Evolutionary conservation across 2,329 filamentous ascomycete species (phyloP), one percentile per base, ranked within the genome.

Genomic region (Beauveria medogensis): DNA sequence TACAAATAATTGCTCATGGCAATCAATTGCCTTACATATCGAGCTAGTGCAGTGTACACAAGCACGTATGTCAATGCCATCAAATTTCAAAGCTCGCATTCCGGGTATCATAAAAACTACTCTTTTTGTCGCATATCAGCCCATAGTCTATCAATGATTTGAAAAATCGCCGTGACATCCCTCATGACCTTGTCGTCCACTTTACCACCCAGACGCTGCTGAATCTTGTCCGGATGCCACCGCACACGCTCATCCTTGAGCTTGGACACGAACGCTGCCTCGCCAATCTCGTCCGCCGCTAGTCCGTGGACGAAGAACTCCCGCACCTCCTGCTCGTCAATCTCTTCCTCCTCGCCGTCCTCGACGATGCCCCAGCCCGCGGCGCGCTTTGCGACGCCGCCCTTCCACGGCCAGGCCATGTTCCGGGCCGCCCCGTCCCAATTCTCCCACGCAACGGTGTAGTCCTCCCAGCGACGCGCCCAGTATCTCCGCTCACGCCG

Each of bases 211-310:
- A 96, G 87, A 58, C 86, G 84, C 75, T 97, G 94, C 77, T 97
- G 91, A 60, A 97, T 89, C 79, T 97, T 99, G 75, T 99, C 94
- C 4, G 94, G 94, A 77, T 99, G 94, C 94, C 94, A 99, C 18
- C 92, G 82, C 20, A 97, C 87, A 56, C 94, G 85, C 77, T 99
- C 94, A 5, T 85, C 78, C 74, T 96, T 96, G 57, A 97, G 78
- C 62, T 73, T 76, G 8, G 77, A 73, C 22, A 78, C 70, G 55
- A 80, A 78, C 10, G 75, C 74, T 62, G 69, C 74, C 67, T 79
- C 77, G 22, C 78, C 79, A 2, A 78, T 67, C 2, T 76, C 74
- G 30, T 75, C 73, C 24, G 77, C 61, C 43, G 66, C 73, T 24
- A 83, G 69, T 0, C 79, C 78, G 20, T 72, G 69, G 20, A 83